phyloP scores from a whole-genome alignment of 2,329 filamentous ascomycete species.

The Rutstroemia sp. region DNA sequence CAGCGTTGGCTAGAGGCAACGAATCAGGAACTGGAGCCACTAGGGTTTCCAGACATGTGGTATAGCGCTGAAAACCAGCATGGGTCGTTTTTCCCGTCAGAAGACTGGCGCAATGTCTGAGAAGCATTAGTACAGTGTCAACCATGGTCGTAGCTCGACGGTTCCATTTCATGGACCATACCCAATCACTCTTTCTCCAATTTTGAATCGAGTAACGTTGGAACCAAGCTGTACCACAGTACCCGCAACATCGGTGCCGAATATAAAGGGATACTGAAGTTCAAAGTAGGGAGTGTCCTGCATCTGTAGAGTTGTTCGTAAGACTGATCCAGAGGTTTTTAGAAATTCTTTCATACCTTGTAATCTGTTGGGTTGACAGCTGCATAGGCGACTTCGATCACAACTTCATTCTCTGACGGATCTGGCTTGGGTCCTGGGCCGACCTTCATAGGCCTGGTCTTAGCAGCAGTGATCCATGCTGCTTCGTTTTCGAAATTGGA shows the following conservation, averaged over 20 bases:
- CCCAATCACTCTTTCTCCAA: slow-evolving; percentile 19
- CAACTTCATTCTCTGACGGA: slow-evolving; percentile 26
- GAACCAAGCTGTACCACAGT: slow-evolving; percentile 33
- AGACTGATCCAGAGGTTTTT: slow-evolving; percentile 25
- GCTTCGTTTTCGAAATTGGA: slow-evolving; percentile 16
- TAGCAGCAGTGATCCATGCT: slow-evolving; percentile 22
- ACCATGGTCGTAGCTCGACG: too few species aligned
- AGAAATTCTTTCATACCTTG: slow-evolving; percentile 22
- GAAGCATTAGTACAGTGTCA: neutral
- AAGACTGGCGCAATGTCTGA: slow-evolving; percentile 21
- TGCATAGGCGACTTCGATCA: slow-evolving; percentile 31
- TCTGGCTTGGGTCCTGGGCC: slow-evolving; percentile 30
- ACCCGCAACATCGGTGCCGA: slow-evolving; percentile 25
- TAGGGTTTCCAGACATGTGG: slow-evolving; percentile 20
- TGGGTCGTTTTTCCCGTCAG: slow-evolving; percentile 18
- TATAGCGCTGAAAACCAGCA: slow-evolving; percentile 30
- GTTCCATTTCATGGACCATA: too few species aligned
- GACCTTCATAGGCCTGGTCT: slow-evolving; percentile 29
- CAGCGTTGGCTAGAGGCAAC: slow-evolving; percentile 28
- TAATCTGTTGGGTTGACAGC: slow-evolving; percentile 35
- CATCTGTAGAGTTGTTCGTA: slow-evolving; percentile 7
- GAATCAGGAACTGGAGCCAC: slow-evolving; percentile 26
- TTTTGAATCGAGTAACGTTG: slow-evolving; percentile 36
- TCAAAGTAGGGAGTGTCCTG: slow-evolving; percentile 13
- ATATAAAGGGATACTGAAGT: slow-evolving; percentile 17